Evolutionary conservation across 163 green algal species (phyloP).

Genomic region (Scenedesmus sp.): DNA sequence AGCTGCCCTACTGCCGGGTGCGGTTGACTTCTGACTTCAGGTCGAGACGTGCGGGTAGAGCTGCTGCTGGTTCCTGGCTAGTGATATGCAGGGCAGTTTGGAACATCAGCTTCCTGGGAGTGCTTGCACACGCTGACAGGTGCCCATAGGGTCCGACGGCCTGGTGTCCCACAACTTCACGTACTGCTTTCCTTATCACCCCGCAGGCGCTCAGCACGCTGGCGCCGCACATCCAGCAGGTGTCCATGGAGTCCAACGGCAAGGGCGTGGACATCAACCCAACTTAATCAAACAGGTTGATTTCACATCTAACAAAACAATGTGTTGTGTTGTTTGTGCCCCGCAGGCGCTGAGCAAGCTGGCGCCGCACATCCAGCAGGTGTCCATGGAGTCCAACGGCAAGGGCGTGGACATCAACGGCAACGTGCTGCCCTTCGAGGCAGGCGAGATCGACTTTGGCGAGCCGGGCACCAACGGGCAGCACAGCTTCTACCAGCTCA

Average conservation of each 20-base stretch:
- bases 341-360: conserved; percentile 94
- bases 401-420: conserved; percentile 98
- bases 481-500: conserved; percentile 98
- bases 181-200: no score
- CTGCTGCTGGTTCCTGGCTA: no score
- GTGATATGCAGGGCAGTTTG: no score
- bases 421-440: conserved; percentile 87
- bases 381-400: conserved; percentile 99
- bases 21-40: background rate
- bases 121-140: no score
- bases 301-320: no score
- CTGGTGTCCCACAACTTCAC: no score
- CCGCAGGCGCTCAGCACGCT: conserved; percentile 94
- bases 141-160: no score
- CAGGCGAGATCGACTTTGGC: conserved; percentile 97
- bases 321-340: background rate
- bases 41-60: no score
- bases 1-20: background rate
- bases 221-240: conserved; percentile 99
- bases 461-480: conserved; percentile 99
- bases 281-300: no score
- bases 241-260: conserved; percentile 99
- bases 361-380: conserved; percentile 99
- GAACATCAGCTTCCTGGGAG: no score
- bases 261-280: conserved; percentile 96